These are phyloP conservation scores for Leccinum disarticulatum DNA, from an alignment of 768 basidiomycete genomes.

Conservation along the genomic window DNA sequence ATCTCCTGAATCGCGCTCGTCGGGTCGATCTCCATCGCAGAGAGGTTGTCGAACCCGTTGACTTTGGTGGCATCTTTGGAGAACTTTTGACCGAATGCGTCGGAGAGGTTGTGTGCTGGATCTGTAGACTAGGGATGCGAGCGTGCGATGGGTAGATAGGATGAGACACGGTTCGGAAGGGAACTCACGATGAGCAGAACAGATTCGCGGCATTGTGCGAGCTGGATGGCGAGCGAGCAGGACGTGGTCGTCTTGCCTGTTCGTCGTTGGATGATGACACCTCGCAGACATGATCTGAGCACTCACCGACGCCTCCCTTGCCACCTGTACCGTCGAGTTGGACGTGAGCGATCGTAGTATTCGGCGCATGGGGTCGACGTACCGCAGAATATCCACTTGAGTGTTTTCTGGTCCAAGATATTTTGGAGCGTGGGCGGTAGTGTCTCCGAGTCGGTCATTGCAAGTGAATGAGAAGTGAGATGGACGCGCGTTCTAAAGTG, in stretches of 20 bases:
- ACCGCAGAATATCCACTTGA: slow-evolving; percentile 99
- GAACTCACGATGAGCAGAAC: slow-evolving; percentile 88
- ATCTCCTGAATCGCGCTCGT: slow-evolving; percentile 98
- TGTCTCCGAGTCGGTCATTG: slow-evolving; percentile 51
- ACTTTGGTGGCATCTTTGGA: slow-evolving; percentile 98
- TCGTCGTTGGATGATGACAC: not conserved
- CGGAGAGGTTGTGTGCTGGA: slow-evolving; percentile 98
- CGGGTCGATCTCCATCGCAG: slow-evolving; percentile 99
- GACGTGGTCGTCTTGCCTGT: slow-evolving; percentile 97
- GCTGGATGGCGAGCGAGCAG: slow-evolving; percentile 95
- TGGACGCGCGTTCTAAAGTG: slow-evolving; percentile 21
- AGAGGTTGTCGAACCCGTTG: slow-evolving; percentile 95
- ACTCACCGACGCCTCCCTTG: slow-evolving; percentile 96
- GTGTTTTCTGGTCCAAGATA: slow-evolving; percentile 84
- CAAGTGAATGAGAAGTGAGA: slow-evolving; percentile 10
- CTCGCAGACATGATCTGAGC: not conserved
- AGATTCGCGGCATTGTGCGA: slow-evolving; percentile 88
- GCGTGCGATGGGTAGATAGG: not conserved
- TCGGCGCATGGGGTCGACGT: slow-evolving; percentile 34
- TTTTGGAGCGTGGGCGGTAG: slow-evolving; percentile 90
- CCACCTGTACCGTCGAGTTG: slow-evolving; percentile 60
- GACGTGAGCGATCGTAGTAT: slow-evolving; percentile 14
- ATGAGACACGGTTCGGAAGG: not conserved
- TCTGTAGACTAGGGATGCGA: slow-evolving; percentile 77
- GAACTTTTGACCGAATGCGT: slow-evolving; percentile 99